These are phyloP conservation scores for Cryphonectria japonica DNA, from an alignment of 2,329 filamentous ascomycete species.

Conservation along the genomic window DNA sequence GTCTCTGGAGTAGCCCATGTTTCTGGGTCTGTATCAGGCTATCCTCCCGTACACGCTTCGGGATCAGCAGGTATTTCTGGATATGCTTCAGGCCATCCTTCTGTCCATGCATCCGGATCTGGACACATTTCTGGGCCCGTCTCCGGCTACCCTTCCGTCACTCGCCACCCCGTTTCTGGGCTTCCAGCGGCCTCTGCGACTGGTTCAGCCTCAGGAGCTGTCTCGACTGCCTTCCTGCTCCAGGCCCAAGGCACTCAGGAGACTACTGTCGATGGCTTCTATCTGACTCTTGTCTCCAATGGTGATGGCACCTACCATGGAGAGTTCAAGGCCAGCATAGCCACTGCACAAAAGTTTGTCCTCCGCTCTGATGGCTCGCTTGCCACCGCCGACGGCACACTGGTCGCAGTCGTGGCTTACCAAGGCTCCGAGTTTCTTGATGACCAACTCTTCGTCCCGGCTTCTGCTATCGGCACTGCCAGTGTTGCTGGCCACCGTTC, in stretches of 20 bases:
- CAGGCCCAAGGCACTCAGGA: not conserved
- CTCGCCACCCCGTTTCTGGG: not conserved
- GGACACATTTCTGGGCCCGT: not conserved
- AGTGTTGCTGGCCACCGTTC: not conserved
- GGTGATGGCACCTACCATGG: slow-evolving; percentile 2
- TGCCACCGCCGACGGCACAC: not conserved
- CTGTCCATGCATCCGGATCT: not conserved
- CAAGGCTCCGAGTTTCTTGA: not conserved
- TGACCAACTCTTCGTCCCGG: not conserved
- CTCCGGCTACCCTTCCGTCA: not conserved
- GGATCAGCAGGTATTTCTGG: not conserved
- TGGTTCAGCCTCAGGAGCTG: not conserved
- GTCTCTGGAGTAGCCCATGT: not conserved
- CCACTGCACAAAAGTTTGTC: not conserved
- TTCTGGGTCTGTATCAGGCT: not conserved
- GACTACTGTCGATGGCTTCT: not conserved
- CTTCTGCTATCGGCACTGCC: not conserved
- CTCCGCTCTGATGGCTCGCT: not conserved
- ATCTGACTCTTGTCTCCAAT: not conserved
- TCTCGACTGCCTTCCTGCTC: not conserved
- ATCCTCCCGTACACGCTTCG: not conserved
- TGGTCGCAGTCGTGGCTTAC: not conserved
- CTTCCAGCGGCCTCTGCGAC: not conserved
- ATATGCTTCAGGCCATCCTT: not conserved
- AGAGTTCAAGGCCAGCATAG: not conserved